These are phyloP conservation scores for Artemisia tridentata DNA, from an alignment of 129 eudicot species.

Conservation along the genomic window DNA sequence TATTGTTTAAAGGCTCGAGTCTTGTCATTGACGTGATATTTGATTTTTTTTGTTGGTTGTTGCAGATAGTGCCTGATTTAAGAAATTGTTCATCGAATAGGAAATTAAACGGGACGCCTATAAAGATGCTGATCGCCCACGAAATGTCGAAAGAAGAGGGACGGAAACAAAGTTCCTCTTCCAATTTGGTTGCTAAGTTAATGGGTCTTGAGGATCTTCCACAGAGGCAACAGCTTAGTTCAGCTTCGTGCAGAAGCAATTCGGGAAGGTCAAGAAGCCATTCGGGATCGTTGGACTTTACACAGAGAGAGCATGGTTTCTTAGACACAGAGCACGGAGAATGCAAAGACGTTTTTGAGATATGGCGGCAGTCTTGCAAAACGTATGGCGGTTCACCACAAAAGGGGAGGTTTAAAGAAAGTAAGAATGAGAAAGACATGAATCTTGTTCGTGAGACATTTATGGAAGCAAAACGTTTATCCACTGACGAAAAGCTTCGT, in stretches of 20 bases:
- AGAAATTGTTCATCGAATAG: slow-evolving; percentile 39
- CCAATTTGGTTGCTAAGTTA: slow-evolving; percentile 82
- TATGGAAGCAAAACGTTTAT: slow-evolving; percentile 78
- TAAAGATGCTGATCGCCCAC: slow-evolving; percentile 84
- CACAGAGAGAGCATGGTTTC: slow-evolving; percentile 42
- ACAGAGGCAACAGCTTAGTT: slow-evolving; percentile 38
- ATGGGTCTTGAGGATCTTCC: slow-evolving; percentile 97
- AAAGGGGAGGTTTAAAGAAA: slow-evolving; percentile 46
- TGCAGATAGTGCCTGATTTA: slow-evolving; percentile 65
- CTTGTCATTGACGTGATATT: slow-evolving; percentile 16
- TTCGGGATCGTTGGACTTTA: slow-evolving; percentile 50
- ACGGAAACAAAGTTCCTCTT: slow-evolving; percentile 47
- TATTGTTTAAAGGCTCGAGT: not conserved
- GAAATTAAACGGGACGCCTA: slow-evolving; percentile 62
- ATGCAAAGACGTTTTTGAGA: slow-evolving; percentile 65
- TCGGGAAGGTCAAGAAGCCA: slow-evolving; percentile 54
- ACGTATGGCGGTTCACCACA: slow-evolving; percentile 49
- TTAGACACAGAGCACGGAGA: slow-evolving; percentile 46
- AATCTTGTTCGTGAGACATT: slow-evolving; percentile 86
- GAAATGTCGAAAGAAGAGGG: slow-evolving; percentile 87
- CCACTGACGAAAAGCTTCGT: slow-evolving; percentile 78
- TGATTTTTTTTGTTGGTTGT: slow-evolving; percentile 12
- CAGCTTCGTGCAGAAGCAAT: slow-evolving; percentile 52
- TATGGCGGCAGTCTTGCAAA: slow-evolving; percentile 57
- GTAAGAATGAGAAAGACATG: slow-evolving; percentile 57